Base-by-base conservation (phyloP, 2,329 filamentous ascomycete genomes). In the Ophiostoma populinum region DNA sequence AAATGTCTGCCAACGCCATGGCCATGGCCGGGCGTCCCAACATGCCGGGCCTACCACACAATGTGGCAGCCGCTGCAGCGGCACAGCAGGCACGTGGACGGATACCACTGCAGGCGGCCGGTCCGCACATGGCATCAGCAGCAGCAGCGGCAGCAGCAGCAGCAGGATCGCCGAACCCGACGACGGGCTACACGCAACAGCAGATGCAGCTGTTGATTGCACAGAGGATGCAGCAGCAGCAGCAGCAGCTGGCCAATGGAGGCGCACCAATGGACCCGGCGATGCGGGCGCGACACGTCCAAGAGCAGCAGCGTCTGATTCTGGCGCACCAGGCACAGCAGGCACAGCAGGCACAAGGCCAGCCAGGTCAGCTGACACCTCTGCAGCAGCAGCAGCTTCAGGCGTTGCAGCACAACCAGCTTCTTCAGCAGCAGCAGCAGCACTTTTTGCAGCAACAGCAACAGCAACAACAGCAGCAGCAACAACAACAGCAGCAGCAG, bases 221-320 rank as follows among this genome's bases (percentile, higher is more conserved):
- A 67, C 63, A 70, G 35, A 67, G 76, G 36, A 66, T 81, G 58
- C 66, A 71, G 2, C 55, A 65, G 44, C 45, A 40, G 6, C 59
- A 30, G 8, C 20, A 16, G 15, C 34, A 39, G 24, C 21, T 33
- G 20, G 26, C 26, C 10, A 27, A 56, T 10, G 30, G 24, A 10
- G 54, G 57, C 24, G 21, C 17, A 7, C 56, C 55, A 28, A 49
- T 68, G 3, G 67, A 74, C 40, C 56, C 67, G 18, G 62, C 75
- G 45, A 58, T 76, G 45, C 74, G 78, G 46, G 68, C 74, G 12
- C 71, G 74, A 36, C 68, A 71, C 28, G 71, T 80, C 27, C 65
- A 77, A 9, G 73, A 79, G 46, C 70, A 75, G 46, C 72, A 76
- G 46, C 62, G 69, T 6, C 47, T 47, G 1, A 47, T 49, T 16